Evolutionary conservation across 305 asterid species (phyloP), one percentile per base, ranked within the genome.

Genomic region (Salvia sclarea): DNA sequence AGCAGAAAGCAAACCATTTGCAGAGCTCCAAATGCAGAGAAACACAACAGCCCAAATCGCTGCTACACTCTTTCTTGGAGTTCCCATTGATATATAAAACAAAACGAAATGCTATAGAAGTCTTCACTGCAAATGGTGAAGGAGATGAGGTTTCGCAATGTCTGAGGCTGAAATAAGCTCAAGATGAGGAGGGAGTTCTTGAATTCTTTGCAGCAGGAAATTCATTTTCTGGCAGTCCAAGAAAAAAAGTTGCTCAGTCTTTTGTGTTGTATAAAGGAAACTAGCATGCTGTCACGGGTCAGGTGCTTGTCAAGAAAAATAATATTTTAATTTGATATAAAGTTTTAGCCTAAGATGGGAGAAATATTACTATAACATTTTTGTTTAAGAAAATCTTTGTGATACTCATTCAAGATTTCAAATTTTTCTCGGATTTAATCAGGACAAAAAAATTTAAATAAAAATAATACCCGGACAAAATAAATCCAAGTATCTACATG

Each of bases 201-300:
- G 79, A 72, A 69, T 43, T 79, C 68, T 76, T 75, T 66, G 73
- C 64, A 80, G 73, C 64, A 80, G 75, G 78, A 40, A 75, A 71
- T 71, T 68, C 82, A 80, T 80, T 81, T 24, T 75, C 58, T 48
- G 83, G 33, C 80, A 72, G 84, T 73, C 68, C 72, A 59, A 77
- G 78, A 76, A 83, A 79, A 81, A 81, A 84, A 70, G 75, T 55
- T 64, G 57, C 64, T 76, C 73, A 66, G 71, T 64, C 61, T 62
- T 72, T 77, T 75, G 82, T 79, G 84, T 38, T 77, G 86, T 79
- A 71, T 74, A 92, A 84, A 88, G 85, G 84, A 70, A 80, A 81
- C 66, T 61, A 82, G 86, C 87, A 86, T 82, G 96, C 85, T 88
- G 93, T 88, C 93, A 85, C 79, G 85, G 93, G 95, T 73, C 92